A percentile compares a stretch with the other conserved stretches of the same genome.
Conservation (phyloP, 768 basidiomycete genomes). For the Auricularia sp. region DNA sequence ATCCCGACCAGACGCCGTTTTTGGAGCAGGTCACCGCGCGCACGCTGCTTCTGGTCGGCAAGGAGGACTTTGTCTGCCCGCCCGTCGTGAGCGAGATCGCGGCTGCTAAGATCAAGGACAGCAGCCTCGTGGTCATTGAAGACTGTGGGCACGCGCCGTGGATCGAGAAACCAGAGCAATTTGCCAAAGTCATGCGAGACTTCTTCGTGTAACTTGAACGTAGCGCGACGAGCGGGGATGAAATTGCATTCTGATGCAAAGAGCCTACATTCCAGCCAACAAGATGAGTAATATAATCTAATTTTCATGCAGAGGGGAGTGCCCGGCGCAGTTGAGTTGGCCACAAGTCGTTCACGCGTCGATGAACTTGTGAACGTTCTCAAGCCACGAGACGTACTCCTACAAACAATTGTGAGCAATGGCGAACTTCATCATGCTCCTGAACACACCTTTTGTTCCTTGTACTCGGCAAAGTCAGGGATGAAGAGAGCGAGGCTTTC, state of each 20-base stretch:
- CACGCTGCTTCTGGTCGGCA: background rate
- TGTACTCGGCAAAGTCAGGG: slow-evolving; percentile 77
- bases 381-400: slow-evolving; percentile 91
- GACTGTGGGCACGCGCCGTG: background rate
- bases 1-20: background rate
- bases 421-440: slow-evolving; percentile 6
- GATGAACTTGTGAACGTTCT: slow-evolving; percentile 72
- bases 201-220: background rate
- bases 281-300: background rate
- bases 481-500: slow-evolving; percentile 77
- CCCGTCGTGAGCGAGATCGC: background rate
- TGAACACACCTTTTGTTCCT: slow-evolving; percentile 79
- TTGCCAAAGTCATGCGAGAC: background rate
- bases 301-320: background rate
- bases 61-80: background rate
- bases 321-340: background rate
- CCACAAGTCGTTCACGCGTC: slow-evolving; percentile 30
- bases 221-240: background rate
- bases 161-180: background rate
- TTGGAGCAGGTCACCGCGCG: background rate
- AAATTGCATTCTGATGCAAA: background rate
- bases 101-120: background rate
- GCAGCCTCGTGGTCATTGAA: background rate
- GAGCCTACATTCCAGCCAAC: background rate
- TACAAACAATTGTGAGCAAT: slow-evolving; percentile 21